These are phyloP conservation scores for Hanseniaspora pseudoguilliermondii DNA, from an alignment of 805 yeast species.

Conservation along the genomic window DNA sequence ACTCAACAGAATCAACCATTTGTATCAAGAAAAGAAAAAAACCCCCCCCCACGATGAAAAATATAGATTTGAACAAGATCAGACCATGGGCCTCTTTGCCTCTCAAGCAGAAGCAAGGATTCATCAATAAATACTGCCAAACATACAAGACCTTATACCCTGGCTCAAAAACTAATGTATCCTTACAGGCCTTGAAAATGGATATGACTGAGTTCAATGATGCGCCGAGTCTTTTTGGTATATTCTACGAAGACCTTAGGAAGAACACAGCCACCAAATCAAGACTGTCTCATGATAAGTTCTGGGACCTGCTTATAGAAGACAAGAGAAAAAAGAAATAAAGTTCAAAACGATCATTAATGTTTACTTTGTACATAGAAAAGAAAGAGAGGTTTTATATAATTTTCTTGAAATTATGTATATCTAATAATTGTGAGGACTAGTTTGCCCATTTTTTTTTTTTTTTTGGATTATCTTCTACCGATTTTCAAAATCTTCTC, in stretches of 20 bases:
- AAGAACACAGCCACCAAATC: not conserved
- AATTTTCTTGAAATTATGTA: too few species aligned
- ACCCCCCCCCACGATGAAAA: not conserved
- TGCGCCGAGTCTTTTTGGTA: conserved; percentile 25
- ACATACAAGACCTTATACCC: conserved; percentile 23
- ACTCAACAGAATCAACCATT: too few species aligned
- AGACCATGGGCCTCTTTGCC: conserved; percentile 21
- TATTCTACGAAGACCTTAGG: conserved; percentile 26
- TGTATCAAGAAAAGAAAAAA: not conserved
- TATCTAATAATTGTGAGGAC: too few species aligned
- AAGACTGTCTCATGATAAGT: conserved; percentile 8
- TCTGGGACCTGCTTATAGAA: not conserved
- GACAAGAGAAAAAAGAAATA: conserved; percentile 2
- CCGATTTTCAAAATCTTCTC: conserved; percentile 24
- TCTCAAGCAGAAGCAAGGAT: conserved; percentile 20
- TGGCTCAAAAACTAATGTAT: conserved; percentile 23
- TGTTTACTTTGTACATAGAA: not conserved
- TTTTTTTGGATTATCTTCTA: conserved; percentile 14
- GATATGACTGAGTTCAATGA: conserved; percentile 20
- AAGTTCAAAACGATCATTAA: not conserved
- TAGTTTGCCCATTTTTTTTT: too few species aligned
- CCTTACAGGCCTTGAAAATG: conserved; percentile 19
- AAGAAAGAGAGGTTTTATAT: not conserved
- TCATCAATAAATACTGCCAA: conserved; percentile 20
- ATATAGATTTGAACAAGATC: not conserved